Evolutionary conservation across 2,329 filamentous ascomycete species (phyloP), one percentile per base, ranked within the genome.

Genomic region (Cytospora piceae): DNA sequence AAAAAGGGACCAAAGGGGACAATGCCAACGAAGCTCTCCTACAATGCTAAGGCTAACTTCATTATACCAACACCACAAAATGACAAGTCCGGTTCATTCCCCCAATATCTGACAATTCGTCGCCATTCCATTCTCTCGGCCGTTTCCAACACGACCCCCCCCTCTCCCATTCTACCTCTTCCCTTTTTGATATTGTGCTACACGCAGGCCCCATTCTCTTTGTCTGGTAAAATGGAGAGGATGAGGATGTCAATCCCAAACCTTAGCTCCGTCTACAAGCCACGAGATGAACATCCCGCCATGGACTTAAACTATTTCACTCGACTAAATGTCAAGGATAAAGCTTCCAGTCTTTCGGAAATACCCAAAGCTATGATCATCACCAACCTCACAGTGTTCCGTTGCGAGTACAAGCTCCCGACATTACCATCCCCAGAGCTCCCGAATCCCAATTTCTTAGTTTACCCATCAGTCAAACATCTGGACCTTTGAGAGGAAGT

Each of bases 21-120:
- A 68, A 68, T 68, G 29, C n/a, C 27, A 68, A 64, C 20, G n/a
- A 15, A 24, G 24, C n/a, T 32, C 29, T 12, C 17, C 32, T n/a
- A 68, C 60, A 68, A 68, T 68, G 29, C 20, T 34, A 62, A 59
- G 46, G 53, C 24, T 42, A 34, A 57, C 39, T 51, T 20, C 27
- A 34, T 37, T 64, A 42, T 34, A 27, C 56, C 54, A 49, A 63
- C 67, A 61, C 60, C 29, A 37, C 27, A 55, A 52, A 59, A 42
- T 58, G 63, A 68, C 32, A 49, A 34, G 29, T 57, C 29, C 14
- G 14, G 39, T 6, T 15, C 15, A 32, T 24, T 32, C 27, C 31
- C 5, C 29, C 27, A 14, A 17, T 37, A n/a, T 52, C 6, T 6
- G 15, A 63, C 27, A 15, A 34, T 4, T 52, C 39, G 9, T n/a